Evolutionary conservation across 176 grass and related monocot species (phyloP).

Genomic region (Bothriochloa decipiens): DNA sequence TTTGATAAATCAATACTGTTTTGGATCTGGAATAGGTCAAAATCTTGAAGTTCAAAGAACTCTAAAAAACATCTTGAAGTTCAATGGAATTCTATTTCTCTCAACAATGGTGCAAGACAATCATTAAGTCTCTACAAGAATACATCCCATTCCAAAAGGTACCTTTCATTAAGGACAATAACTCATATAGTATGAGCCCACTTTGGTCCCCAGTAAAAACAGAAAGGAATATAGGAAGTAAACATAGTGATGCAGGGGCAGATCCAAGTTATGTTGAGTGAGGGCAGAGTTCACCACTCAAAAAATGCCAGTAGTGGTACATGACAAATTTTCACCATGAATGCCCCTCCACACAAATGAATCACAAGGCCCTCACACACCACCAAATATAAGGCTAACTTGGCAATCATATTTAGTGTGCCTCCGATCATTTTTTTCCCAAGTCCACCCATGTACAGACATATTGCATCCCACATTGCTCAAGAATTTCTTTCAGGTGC

Average conservation of each 20-base stretch:
- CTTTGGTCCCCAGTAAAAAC: constrained; percentile 17
- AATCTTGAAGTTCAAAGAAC: neutral
- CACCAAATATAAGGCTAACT: neutral
- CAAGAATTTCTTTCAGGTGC: constrained; percentile 7
- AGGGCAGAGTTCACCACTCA: neutral
- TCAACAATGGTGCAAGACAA: neutral
- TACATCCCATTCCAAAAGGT: constrained; percentile 2
- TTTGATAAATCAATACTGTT: constrained; percentile 17
- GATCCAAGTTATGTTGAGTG: neutral
- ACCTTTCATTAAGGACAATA: constrained; percentile 21
- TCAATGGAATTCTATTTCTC: neutral
- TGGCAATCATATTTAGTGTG: neutral
- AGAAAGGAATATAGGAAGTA: constrained; percentile 13
- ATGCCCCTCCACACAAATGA: neutral
- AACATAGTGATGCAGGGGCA: neutral
- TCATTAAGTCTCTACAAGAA: constrained; percentile 15
- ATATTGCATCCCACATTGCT: neutral
- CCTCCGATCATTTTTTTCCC: neutral
- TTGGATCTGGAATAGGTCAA: neutral
- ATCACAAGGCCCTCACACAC: neutral
- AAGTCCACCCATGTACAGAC: neutral
- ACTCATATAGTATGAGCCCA: constrained; percentile 28
- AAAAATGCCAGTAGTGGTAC: neutral
- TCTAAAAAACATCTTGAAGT: neutral
- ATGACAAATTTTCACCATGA: neutral